Conservation (phyloP, 2,329 filamentous ascomycete species). For the Aspergillus viridinutans region DNA sequence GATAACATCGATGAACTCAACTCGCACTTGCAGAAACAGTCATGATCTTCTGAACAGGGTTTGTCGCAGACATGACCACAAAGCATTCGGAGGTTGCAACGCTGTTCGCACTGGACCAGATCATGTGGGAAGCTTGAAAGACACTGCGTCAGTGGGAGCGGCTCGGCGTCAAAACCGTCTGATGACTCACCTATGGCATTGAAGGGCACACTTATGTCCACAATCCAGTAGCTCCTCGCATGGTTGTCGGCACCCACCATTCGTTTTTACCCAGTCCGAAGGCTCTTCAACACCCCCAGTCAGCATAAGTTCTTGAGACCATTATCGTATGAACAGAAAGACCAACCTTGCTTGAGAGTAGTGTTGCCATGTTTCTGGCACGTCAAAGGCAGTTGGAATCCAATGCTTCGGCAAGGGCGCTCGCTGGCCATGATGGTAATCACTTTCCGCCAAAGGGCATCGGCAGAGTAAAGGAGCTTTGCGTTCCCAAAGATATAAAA, state of each 20-base stretch:
- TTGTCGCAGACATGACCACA: conserved; percentile 39
- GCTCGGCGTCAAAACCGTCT: not conserved
- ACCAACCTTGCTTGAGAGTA: conserved; percentile 47
- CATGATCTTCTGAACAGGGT: conserved; percentile 24
- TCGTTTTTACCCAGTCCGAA: conserved; percentile 50
- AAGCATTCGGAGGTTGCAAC: conserved; percentile 29
- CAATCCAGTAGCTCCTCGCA: conserved; percentile 48
- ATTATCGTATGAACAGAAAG: not conserved
- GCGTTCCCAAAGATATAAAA: conserved; percentile 84
- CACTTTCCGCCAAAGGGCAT: conserved; percentile 51
- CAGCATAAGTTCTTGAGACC: not conserved
- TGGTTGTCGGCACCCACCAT: conserved; percentile 49
- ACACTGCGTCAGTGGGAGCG: conserved; percentile 1
- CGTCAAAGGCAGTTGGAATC: conserved; percentile 55
- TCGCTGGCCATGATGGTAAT: conserved; percentile 38
- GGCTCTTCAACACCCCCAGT: conserved; percentile 32
- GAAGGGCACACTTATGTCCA: conserved; percentile 50
- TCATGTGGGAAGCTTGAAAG: conserved; percentile 35
- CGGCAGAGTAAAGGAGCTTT: conserved; percentile 45
- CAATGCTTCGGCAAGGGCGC: conserved; percentile 31
- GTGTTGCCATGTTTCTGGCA: conserved; percentile 58
- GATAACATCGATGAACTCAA: not conserved
- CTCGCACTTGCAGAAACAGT: conserved; percentile 30
- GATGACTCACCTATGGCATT: conserved; percentile 49
- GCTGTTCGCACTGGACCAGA: conserved; percentile 29